Percentiles rank a stretch among this genome's conserved stretches.
These are phyloP conservation scores for Chlorella sorokiniana DNA, from an alignment of 139 green algal species.

Conservation along the genomic window DNA sequence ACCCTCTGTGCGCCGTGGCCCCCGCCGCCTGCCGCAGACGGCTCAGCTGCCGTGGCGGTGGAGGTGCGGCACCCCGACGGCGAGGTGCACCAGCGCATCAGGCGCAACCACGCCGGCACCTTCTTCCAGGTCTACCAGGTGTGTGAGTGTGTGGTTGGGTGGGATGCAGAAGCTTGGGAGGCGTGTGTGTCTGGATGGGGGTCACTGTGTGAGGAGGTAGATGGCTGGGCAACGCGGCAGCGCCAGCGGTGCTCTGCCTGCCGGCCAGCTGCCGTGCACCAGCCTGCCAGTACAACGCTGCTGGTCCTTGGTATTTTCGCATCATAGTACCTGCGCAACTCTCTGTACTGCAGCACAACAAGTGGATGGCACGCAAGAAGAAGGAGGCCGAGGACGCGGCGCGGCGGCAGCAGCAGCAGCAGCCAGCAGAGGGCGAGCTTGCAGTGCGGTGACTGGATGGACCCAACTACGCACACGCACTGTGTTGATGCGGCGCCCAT, in stretches of 20 bases:
- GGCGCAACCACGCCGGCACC: constrained; percentile 56
- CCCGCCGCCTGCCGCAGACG: constrained; percentile 27
- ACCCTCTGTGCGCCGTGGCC: not conserved
- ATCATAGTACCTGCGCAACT: constrained; percentile 21
- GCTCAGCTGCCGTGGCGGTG: constrained; percentile 51
- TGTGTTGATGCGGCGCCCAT: too few relatives aligned
- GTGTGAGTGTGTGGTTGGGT: too few relatives aligned
- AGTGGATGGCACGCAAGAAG: constrained; percentile 61
- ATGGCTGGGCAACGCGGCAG: too few relatives aligned
- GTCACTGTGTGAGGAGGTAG: too few relatives aligned
- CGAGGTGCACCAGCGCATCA: constrained; percentile 22
- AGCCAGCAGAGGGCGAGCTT: not conserved
- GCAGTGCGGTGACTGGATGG: too few relatives aligned
- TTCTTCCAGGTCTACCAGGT: constrained; percentile 60
- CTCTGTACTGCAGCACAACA: constrained; percentile 81
- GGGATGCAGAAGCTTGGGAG: not conserved
- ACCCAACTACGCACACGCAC: too few relatives aligned
- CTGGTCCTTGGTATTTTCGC: not conserved
- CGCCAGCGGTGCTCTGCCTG: too few relatives aligned
- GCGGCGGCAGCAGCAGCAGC: constrained; percentile 10
- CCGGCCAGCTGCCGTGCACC: too few relatives aligned
- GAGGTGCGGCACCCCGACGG: constrained; percentile 33
- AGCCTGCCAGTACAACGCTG: too few relatives aligned
- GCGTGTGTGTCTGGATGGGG: too few relatives aligned
- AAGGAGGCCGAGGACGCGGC: constrained; percentile 44